phyloP scores from a whole-genome alignment of 495 filamentous ascomycete genomes.

The Tricharina praecox region DNA sequence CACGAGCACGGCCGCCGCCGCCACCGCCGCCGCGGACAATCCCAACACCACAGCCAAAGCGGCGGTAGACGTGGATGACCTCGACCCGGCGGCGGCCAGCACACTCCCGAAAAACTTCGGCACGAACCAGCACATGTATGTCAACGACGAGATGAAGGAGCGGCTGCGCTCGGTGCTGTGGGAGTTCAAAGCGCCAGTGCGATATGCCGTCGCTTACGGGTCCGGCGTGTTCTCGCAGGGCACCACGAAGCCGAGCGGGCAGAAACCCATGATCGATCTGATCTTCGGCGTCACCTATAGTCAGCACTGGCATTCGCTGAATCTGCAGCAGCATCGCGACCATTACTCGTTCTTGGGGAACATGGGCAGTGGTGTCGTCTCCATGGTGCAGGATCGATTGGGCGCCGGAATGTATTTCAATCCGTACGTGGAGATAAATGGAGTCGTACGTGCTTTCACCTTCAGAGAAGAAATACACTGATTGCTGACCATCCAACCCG shows the following conservation, averaged over 20 bases:
- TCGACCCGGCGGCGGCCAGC: background rate
- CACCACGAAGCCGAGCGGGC: constrained; percentile 35
- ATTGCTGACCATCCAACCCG: too few species aligned
- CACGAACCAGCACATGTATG: constrained; percentile 84
- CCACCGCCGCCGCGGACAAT: too few species aligned
- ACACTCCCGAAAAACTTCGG: constrained; percentile 30
- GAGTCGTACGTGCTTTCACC: constrained; percentile 34
- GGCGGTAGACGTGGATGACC: background rate
- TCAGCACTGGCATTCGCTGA: constrained; percentile 92
- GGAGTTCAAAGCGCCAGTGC: constrained; percentile 82
- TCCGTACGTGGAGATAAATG: constrained; percentile 86
- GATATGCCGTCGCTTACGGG: constrained; percentile 93
- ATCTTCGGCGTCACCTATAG: constrained; percentile 91
- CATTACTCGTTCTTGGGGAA: constrained; percentile 83
- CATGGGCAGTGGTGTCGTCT: constrained; percentile 67
- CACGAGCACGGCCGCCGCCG: too few species aligned
- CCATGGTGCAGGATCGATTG: constrained; percentile 66
- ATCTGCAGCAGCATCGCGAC: constrained; percentile 69
- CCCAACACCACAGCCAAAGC: too few species aligned
- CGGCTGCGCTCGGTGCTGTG: constrained; percentile 72
- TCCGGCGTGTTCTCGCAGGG: constrained; percentile 89
- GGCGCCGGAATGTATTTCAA: constrained; percentile 97
- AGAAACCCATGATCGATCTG: constrained; percentile 80
- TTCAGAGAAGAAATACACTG: background rate
- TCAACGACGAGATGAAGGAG: constrained; percentile 88